Conservation (phyloP, 306 rosid genomes). For the Benincasa hispida region DNA sequence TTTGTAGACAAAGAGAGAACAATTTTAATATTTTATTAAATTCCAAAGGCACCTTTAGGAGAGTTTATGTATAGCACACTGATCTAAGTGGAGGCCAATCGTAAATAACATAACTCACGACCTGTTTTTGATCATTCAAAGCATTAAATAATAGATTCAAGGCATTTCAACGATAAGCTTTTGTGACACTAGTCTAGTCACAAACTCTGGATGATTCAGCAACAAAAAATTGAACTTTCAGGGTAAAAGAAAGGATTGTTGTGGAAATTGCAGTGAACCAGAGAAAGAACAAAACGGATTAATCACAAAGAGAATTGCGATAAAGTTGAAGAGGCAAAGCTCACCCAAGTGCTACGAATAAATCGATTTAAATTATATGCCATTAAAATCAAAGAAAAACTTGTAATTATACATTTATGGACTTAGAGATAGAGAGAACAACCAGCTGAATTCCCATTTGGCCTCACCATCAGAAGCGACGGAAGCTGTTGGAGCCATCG, state of each 20-base stretch:
- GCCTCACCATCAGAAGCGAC: constrained; percentile 14
- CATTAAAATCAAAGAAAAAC: not conserved
- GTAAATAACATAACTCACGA: no score
- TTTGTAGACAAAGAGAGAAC: no score
- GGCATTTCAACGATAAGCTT: not conserved
- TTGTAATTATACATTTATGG: not conserved
- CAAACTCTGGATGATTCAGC: not conserved
- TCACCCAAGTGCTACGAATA: not conserved
- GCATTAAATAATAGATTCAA: no score
- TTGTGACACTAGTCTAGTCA: not conserved
- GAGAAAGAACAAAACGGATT: not conserved
- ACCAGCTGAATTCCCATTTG: constrained; percentile 59
- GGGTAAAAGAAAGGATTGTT: not conserved
- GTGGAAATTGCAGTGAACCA: not conserved
- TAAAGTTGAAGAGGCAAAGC: not conserved
- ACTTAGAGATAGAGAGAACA: not conserved
- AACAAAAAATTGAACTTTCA: not conserved
- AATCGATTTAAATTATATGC: not conserved
- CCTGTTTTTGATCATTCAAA: no score
- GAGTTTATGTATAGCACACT: no score
- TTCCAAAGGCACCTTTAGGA: no score
- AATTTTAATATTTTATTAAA: no score
- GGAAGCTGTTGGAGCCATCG: constrained; percentile 30
- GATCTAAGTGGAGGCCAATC: no score
- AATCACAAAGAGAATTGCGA: not conserved